Evolutionary conservation across 805 yeast genomes (phyloP).

Genomic region (Vanderwaltozyma verrucispora): DNA sequence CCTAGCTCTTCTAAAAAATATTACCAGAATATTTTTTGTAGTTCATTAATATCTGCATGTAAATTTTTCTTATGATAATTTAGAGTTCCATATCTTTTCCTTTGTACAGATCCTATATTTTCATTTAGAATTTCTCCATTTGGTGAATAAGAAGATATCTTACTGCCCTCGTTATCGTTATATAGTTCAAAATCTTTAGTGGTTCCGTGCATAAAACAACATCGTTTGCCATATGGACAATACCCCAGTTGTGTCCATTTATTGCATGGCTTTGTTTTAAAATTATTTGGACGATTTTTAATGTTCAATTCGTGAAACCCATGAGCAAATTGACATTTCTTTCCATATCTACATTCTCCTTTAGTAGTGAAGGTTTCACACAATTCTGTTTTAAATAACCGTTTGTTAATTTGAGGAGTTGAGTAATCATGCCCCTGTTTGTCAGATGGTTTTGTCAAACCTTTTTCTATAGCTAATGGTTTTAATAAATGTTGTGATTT

Average conservation of each 20-base stretch:
- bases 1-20: neutral
- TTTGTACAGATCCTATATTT: too few species aligned
- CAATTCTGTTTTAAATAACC: conserved; percentile 80
- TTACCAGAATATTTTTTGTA: conserved; percentile 27
- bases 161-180: conserved; percentile 5
- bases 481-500: conserved; percentile 12
- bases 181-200: conserved; percentile 25
- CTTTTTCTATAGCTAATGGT: too few species aligned
- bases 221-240: conserved; percentile 83
- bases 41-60: conserved; percentile 22
- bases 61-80: conserved; percentile 10
- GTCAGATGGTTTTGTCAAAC: too few species aligned
- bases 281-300: conserved; percentile 60
- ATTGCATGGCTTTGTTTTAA: conserved; percentile 85
- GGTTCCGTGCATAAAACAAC: conserved; percentile 79
- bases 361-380: conserved; percentile 68
- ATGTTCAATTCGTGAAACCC: conserved; percentile 67
- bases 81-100: too few species aligned
- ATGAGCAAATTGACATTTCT: conserved; percentile 91
- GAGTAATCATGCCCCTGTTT: too few species aligned
- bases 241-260: conserved; percentile 76
- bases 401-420: conserved; percentile 42
- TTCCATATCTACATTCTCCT: conserved; percentile 76
- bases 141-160: too few species aligned
- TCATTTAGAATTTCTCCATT: too few species aligned